Percentiles rank a stretch among this genome's conserved stretches.
phyloP scores from a whole-genome alignment of 805 yeast genomes.

The Pichia phayaonensis region DNA sequence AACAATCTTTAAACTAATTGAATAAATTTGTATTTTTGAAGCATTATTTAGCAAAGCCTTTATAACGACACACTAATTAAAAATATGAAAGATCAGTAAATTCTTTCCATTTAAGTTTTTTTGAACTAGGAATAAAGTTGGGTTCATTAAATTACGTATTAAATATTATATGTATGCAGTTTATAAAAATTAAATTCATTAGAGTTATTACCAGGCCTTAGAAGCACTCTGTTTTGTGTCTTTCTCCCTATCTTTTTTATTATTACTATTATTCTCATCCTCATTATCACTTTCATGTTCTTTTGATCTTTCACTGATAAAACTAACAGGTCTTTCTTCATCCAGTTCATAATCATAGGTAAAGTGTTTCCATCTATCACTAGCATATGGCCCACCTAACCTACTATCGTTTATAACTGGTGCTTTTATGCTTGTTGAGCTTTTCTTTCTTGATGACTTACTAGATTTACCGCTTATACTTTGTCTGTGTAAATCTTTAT shows the following conservation, averaged over 20 bases:
- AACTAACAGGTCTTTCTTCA: slow-evolving; percentile 15
- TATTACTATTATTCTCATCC: background rate
- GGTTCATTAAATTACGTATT: too few relatives aligned
- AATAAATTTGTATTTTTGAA: too few relatives aligned
- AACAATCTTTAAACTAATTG: too few relatives aligned
- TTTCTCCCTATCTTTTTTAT: background rate
- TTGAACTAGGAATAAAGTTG: too few relatives aligned
- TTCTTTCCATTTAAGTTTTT: too few relatives aligned
- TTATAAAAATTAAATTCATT: background rate
- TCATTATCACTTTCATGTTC: background rate
- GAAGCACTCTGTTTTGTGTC: too few relatives aligned
- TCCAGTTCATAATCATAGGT: slow-evolving; percentile 14
- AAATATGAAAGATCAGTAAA: too few relatives aligned
- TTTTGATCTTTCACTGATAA: slow-evolving; percentile 9
- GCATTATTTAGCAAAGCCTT: too few relatives aligned
- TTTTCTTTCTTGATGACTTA: background rate
- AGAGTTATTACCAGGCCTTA: too few relatives aligned
- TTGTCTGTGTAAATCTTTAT: slow-evolving; percentile 3
- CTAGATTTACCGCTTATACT: background rate
- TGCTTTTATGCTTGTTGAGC: background rate
- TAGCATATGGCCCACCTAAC: slow-evolving; percentile 9
- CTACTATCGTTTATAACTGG: slow-evolving; percentile 1
- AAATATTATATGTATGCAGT: background rate
- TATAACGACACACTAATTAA: too few relatives aligned
- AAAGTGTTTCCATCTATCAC: slow-evolving; percentile 13